phyloP scores from a whole-genome alignment of 1,284 basidiomycete genomes.

The Puccinia novopanici region DNA sequence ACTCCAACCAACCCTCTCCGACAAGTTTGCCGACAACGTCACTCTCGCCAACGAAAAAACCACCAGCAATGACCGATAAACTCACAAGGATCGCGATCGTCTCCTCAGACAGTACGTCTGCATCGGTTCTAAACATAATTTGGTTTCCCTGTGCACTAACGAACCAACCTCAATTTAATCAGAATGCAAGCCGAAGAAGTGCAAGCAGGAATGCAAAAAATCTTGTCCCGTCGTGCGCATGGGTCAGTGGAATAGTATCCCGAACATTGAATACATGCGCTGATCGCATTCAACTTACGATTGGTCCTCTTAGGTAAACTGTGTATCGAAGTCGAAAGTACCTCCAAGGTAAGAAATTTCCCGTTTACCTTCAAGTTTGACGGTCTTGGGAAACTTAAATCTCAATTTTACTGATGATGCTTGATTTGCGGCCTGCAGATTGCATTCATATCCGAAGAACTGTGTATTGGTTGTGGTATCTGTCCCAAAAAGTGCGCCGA shows the following conservation, averaged over 20 bases:
- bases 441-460: slow-evolving; percentile 92
- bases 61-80: slow-evolving; percentile 72
- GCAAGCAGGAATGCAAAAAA: slow-evolving; percentile 90
- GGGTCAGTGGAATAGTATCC: slow-evolving; percentile 72
- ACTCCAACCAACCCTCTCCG: not conserved
- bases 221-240: slow-evolving; percentile 97
- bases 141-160: not conserved
- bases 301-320: slow-evolving; percentile 72
- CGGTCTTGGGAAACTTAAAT: not conserved
- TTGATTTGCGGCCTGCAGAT: slow-evolving; percentile 62
- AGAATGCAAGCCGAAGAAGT: slow-evolving; percentile 62
- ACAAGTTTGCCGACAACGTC: too few species aligned
- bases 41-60: not conserved
- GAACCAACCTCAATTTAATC: not conserved
- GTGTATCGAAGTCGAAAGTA: slow-evolving; percentile 90
- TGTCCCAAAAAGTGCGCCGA: slow-evolving; percentile 90
- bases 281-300: not conserved
- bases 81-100: slow-evolving; percentile 95
- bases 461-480: slow-evolving; percentile 96
- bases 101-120: slow-evolving; percentile 70
- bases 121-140: not conserved
- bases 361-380: not conserved
- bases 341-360: slow-evolving; percentile 61
- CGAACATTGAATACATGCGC: too few species aligned
- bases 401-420: not conserved